Percentiles rank a stretch among this genome's conserved stretches.
phyloP scores from a whole-genome alignment of 768 basidiomycete species.

The Mycena olivaceomarginata region DNA sequence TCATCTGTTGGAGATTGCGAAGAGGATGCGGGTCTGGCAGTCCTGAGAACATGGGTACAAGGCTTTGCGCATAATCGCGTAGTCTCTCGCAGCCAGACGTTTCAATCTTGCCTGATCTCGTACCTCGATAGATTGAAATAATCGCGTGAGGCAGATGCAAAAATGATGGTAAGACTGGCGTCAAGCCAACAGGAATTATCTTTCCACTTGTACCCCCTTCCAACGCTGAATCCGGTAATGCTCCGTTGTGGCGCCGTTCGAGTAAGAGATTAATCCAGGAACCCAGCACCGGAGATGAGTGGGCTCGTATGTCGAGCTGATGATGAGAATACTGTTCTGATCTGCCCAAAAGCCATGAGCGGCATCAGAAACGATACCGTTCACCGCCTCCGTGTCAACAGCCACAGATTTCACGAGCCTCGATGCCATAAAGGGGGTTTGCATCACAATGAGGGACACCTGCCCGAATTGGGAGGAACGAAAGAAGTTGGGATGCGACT shows the following conservation, averaged over 20 bases:
- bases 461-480: not conserved
- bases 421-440: not conserved
- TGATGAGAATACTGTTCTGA: slow-evolving; percentile 45
- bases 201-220: no score
- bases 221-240: slow-evolving; percentile 56
- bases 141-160: no score
- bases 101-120: no score
- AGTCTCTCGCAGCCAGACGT: no score
- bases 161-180: no score
- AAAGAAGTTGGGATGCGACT: not conserved
- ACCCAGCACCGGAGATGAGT: slow-evolving; percentile 53
- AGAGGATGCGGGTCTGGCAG: no score
- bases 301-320: slow-evolving; percentile 46
- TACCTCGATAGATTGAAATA: no score
- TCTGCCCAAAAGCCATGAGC: slow-evolving; percentile 52
- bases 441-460: not conserved
- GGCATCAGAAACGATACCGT: slow-evolving; percentile 54
- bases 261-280: slow-evolving; percentile 54
- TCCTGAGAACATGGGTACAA: no score
- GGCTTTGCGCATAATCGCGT: no score
- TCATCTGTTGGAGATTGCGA: no score
- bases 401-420: slow-evolving; percentile 22
- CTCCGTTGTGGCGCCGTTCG: slow-evolving; percentile 54
- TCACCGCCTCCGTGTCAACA: slow-evolving; percentile 36
- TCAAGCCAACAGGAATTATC: no score